Evolutionary conservation across 2,329 filamentous ascomycete genomes (phyloP).

Genomic region (Xylaria sp.): DNA sequence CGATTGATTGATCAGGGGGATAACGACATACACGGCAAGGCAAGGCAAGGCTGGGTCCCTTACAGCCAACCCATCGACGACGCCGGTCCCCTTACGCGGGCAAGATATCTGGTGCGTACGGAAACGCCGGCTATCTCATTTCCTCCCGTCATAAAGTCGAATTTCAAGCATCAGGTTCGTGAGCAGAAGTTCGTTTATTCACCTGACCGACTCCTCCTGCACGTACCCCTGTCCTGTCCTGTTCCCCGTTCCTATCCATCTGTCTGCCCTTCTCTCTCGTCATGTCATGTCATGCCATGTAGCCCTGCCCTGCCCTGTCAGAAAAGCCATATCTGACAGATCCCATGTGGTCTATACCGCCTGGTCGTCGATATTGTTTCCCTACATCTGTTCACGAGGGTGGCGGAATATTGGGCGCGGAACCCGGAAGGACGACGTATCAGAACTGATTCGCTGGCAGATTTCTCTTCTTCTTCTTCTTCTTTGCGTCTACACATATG

Average conservation of each 20-base stretch:
- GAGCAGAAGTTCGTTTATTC: constrained; percentile 23
- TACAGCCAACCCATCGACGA: too few species aligned
- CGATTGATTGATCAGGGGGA: constrained; percentile 5
- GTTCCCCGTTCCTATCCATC: not conserved
- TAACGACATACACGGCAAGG: constrained; percentile 2
- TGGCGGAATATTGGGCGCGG: constrained; percentile 5
- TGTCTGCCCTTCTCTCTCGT: not conserved
- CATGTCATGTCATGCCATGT: constrained; percentile 9
- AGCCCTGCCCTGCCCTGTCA: constrained; percentile 16
- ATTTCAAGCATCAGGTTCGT: constrained; percentile 26
- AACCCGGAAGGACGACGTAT: constrained; percentile 13
- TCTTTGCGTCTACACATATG: constrained; percentile 9
- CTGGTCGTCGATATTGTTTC: constrained; percentile 12
- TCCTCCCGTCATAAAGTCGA: not conserved
- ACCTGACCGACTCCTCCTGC: constrained; percentile 29
- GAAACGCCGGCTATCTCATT: too few species aligned
- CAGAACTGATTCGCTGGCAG: constrained; percentile 18
- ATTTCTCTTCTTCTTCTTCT: constrained; percentile 11
- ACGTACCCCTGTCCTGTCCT: constrained; percentile 21
- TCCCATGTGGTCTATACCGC: constrained; percentile 19
- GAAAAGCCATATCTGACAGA: constrained; percentile 29
- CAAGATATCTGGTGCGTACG: not conserved
- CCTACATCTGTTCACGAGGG: not conserved
- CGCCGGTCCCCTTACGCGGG: not conserved
- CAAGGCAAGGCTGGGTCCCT: not conserved